A percentile compares a stretch with the other conserved stretches of the same genome.
These are phyloP conservation scores for Acorus calamus DNA, from an alignment of 106 monocot genomes.

Conservation along the genomic window DNA sequence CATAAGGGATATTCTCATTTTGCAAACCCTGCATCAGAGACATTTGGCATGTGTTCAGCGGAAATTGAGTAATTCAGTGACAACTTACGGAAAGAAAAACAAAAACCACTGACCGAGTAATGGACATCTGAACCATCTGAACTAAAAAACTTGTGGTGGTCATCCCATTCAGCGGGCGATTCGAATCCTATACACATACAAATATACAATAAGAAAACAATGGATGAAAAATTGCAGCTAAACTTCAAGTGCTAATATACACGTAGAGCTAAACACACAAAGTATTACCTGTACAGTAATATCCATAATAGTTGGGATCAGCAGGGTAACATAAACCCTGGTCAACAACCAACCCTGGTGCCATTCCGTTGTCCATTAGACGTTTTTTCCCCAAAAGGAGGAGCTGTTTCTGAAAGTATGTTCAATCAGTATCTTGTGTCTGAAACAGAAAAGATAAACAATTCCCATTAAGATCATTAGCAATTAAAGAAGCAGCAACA, in stretches of 20 bases:
- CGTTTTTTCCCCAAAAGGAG: conserved; percentile 19
- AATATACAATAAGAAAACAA: too few relatives aligned
- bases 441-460: conserved; percentile 9
- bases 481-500: too few relatives aligned
- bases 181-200: conserved; percentile 36
- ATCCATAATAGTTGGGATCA: conserved; percentile 43
- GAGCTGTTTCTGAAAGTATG: conserved; percentile 7
- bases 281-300: conserved; percentile 70
- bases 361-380: conserved; percentile 31
- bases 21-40: conserved; percentile 52
- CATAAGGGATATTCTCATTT: conserved; percentile 41
- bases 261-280: too few relatives aligned
- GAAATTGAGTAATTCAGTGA: neutral
- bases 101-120: conserved; percentile 19
- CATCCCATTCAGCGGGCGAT: conserved; percentile 50
- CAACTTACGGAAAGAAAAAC: too few relatives aligned
- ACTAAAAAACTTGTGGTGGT: conserved; percentile 30
- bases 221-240: too few relatives aligned
- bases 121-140: conserved; percentile 55
- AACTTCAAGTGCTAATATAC: too few relatives aligned
- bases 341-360: conserved; percentile 39
- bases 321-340: conserved; percentile 63
- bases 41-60: neutral
- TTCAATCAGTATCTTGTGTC: conserved; percentile 30
- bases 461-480: too few relatives aligned